Base-by-base conservation (phyloP, 1,139 yeast genomes). In the Protomyces inundatus region DNA sequence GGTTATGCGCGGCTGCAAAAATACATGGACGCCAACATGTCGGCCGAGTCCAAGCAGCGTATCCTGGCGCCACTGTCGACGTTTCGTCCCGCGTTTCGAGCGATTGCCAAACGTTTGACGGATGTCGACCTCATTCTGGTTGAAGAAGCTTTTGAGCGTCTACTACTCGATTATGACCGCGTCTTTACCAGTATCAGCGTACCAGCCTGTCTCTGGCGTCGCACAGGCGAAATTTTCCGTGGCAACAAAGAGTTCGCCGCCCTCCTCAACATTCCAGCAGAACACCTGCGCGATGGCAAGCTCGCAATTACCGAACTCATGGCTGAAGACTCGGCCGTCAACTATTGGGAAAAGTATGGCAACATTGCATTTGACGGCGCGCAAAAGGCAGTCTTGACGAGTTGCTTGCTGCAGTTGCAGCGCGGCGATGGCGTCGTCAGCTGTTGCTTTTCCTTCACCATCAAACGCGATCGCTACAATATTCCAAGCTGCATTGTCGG, bases 241-340 rank as follows among this genome's bases (percentile, higher is more conserved):
- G 98, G 97, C 1, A 93, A 93, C 74, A 90, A 91, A 74, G 98
- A 93, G 74, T 93, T 93, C 81, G 98, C 98, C 0, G 88, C 95
- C 2, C 76, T 93, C 67, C 97, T 91, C 0, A 97, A 91, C n/a
- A 96, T 90, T 10, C 83, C 85, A 54, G 90, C 95, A 1, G 97
- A 91, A 72, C 97, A 90, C 73, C 78, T 93, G 71, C 85, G 95
- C 69, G 97, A 93, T 73, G 98, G 98, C 23, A 88, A 87, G 71
- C 77, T 90, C 69, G 95, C 98, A 1, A 90, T 93, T 55, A 91
- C 91, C 74, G 98, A 93, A 76, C 78, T 93, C 67, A 88, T 93
- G 97, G 87, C 93, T 66, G 98, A 91, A 73, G 97, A 91, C 71
- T 88, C 96, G 72, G 96, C 97, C 6, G 98, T 93, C n/a, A 90